A percentile compares a stretch with the other conserved stretches of the same genome.
These are phyloP conservation scores for Blastomyces silverae DNA, from an alignment of 2,329 filamentous ascomycete genomes.

Conservation along the genomic window DNA sequence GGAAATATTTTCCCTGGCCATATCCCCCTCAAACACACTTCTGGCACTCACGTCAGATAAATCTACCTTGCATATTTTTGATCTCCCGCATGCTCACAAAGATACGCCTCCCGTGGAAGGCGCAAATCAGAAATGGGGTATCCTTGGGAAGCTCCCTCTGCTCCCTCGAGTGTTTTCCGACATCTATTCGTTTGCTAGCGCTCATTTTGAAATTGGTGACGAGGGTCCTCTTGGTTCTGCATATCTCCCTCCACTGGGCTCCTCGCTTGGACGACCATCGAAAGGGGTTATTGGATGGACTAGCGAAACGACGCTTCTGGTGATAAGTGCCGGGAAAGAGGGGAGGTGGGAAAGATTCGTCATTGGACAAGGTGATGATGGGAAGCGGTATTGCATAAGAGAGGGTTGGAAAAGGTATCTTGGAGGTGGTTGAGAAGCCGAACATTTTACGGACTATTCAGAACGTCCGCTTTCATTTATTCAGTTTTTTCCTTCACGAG, in stretches of 20 bases:
- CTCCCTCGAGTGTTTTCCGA: slow-evolving; percentile 86
- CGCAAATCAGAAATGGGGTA: slow-evolving; percentile 70
- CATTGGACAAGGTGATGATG: slow-evolving; percentile 61
- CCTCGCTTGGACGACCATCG: slow-evolving; percentile 54
- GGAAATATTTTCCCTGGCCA: slow-evolving; percentile 76
- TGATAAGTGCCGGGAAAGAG: slow-evolving; percentile 72
- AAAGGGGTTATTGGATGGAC: slow-evolving; percentile 86
- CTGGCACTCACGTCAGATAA: slow-evolving; percentile 95
- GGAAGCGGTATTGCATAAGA: slow-evolving; percentile 58
- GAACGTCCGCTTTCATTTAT: not conserved
- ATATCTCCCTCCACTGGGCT: slow-evolving; percentile 46
- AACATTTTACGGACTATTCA: not conserved
- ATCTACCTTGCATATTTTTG: slow-evolving; percentile 89
- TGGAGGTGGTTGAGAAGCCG: slow-evolving; percentile 31
- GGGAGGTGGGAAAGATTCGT: slow-evolving; percentile 84
- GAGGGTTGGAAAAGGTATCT: slow-evolving; percentile 81
- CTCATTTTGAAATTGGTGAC: slow-evolving; percentile 75
- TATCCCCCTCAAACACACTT: slow-evolving; percentile 72
- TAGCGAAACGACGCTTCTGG: slow-evolving; percentile 63
- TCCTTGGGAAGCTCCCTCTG: slow-evolving; percentile 73
- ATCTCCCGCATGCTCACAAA: slow-evolving; percentile 54
- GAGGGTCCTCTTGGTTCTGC: slow-evolving; percentile 49
- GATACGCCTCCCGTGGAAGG: slow-evolving; percentile 38
- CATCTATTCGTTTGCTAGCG: slow-evolving; percentile 74
- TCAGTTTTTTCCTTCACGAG: not conserved